Conservation (phyloP, 1,284 basidiomycete species). For the Amylostereum chailletii region DNA sequence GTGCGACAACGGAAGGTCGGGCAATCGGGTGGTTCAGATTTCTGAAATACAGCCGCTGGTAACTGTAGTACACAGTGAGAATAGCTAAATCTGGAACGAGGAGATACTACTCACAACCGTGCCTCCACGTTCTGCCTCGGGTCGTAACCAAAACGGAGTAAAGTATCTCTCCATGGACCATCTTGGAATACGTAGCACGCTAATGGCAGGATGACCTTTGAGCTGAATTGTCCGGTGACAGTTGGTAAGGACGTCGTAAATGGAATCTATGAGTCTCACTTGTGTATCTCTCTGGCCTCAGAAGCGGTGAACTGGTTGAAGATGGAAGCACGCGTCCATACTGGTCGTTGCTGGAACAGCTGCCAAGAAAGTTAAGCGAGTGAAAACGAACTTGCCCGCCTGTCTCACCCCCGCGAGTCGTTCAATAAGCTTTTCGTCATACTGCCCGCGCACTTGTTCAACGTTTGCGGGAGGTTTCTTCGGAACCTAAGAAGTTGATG, state of each 20-base stretch:
- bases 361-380: constrained; percentile 16
- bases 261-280: constrained; percentile 34
- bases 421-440: constrained; percentile 52
- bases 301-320: constrained; percentile 72
- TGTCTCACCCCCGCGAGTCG: constrained; percentile 42
- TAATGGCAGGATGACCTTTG: constrained; percentile 61
- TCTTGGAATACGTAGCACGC: constrained; percentile 87
- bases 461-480: constrained; percentile 51
- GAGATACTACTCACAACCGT: constrained; percentile 48
- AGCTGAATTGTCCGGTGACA: constrained; percentile 31
- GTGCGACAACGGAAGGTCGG: constrained; percentile 58
- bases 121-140: constrained; percentile 66
- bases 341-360: constrained; percentile 67
- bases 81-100: constrained; percentile 7
- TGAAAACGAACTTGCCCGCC: neutral
- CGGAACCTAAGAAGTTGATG: constrained; percentile 41
- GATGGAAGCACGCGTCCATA: constrained; percentile 84
- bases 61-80: constrained; percentile 33
- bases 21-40: constrained; percentile 74
- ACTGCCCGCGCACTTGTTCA: constrained; percentile 42
- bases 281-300: constrained; percentile 64
- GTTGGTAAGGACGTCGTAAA: neutral
- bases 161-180: constrained; percentile 88
- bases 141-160: constrained; percentile 86
- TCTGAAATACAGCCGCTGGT: constrained; percentile 78